These are phyloP conservation scores for Boletus edulis DNA, from an alignment of 768 basidiomycete genomes.

Conservation along the genomic window DNA sequence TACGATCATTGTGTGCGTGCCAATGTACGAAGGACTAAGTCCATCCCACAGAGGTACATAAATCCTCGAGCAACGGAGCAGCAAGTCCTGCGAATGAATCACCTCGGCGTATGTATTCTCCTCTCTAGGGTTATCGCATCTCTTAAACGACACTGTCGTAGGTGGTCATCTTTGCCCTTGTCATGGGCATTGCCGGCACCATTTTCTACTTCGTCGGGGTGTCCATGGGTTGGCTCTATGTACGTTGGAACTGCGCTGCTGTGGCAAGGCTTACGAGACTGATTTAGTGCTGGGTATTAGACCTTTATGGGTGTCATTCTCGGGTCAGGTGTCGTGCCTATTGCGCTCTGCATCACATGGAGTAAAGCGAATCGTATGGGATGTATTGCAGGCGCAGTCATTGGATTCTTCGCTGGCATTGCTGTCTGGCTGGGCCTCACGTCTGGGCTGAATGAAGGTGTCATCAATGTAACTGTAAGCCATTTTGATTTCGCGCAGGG, in stretches of 20 bases:
- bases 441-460: conserved; percentile 60
- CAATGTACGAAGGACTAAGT: background rate
- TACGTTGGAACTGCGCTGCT: conserved; percentile 35
- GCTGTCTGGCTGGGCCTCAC: conserved; percentile 88
- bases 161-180: conserved; percentile 68
- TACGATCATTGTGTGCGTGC: conserved; percentile 16
- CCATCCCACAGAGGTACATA: conserved; percentile 57
- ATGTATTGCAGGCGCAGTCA: conserved; percentile 69
- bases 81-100: conserved; percentile 69
- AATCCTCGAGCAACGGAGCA: conserved; percentile 77
- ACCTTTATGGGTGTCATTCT: conserved; percentile 88
- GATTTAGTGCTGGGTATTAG: conserved; percentile 33
- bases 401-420: conserved; percentile 68
- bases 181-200: conserved; percentile 80
- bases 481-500: background rate
- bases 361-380: conserved; percentile 82
- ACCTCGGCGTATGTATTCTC: conserved; percentile 48
- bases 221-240: conserved; percentile 92
- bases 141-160: conserved; percentile 20
- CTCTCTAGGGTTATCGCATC: background rate
- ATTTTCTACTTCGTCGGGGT: conserved; percentile 91
- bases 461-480: conserved; percentile 66
- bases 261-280: background rate
- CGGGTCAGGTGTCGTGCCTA: conserved; percentile 83
- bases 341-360: conserved; percentile 86